These are phyloP conservation scores for Glutinoglossum americanum DNA, from an alignment of 495 filamentous ascomycete genomes.

Conservation along the genomic window DNA sequence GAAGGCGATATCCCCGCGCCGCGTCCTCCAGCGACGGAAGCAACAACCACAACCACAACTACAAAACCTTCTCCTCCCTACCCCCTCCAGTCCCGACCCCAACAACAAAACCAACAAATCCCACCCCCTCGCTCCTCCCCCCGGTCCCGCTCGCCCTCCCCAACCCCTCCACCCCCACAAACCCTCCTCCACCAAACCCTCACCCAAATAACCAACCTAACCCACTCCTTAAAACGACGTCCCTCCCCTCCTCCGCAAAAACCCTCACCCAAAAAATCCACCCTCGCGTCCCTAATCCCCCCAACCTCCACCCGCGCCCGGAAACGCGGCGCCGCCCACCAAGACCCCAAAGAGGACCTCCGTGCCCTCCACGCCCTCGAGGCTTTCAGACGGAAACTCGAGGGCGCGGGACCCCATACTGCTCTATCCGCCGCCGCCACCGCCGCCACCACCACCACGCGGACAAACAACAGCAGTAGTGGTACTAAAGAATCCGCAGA, in stretches of 20 bases:
- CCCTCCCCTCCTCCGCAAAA: background rate
- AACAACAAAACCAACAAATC: background rate
- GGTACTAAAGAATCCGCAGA: slow-evolving; percentile 12
- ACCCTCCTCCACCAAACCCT: background rate
- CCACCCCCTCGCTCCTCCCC: background rate
- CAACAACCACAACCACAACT: slow-evolving; percentile 23
- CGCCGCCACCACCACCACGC: background rate
- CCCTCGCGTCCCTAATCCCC: slow-evolving; percentile 66
- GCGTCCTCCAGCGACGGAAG: no score
- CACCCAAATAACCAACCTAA: background rate
- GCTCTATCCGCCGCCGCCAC: slow-evolving; percentile 19
- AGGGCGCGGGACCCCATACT: slow-evolving; percentile 15
- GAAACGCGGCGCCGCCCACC: slow-evolving; percentile 29
- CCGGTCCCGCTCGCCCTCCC: slow-evolving; percentile 19
- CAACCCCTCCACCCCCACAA: slow-evolving; percentile 25
- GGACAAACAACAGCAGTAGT: slow-evolving; percentile 6
- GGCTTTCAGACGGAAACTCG: slow-evolving; percentile 59
- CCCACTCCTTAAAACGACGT: background rate
- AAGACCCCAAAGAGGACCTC: slow-evolving; percentile 28
- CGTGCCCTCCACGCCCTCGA: slow-evolving; percentile 44
- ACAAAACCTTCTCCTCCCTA: slow-evolving; percentile 38
- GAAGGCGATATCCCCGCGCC: no score
- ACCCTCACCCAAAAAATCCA: slow-evolving; percentile 15
- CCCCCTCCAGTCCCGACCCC: slow-evolving; percentile 1
- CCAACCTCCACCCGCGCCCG: slow-evolving; percentile 57